Conservation (phyloP, 495 filamentous ascomycete species). For the Pyronema omphalodes region DNA sequence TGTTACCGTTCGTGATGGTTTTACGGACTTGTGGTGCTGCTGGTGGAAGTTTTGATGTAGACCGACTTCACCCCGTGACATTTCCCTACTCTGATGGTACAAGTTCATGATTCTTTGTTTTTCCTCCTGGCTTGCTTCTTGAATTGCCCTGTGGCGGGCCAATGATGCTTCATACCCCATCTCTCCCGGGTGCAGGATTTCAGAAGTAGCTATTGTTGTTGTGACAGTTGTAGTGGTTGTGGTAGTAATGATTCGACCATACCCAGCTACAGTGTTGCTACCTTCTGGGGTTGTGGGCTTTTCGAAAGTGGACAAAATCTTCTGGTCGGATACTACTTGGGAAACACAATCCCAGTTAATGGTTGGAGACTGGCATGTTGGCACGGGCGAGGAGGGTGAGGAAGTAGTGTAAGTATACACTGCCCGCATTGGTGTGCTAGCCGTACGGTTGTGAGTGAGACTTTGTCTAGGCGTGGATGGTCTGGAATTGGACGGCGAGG, state of each 20-base stretch:
- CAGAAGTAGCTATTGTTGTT: constrained; percentile 21
- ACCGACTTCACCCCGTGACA: constrained; percentile 11
- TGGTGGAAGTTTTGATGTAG: constrained; percentile 17
- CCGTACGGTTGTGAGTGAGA: not conserved
- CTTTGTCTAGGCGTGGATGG: not conserved
- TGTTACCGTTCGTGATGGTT: constrained; percentile 8
- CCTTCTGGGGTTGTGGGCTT: constrained; percentile 15
- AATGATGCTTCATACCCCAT: constrained; percentile 13
- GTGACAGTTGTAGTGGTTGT: constrained; percentile 21
- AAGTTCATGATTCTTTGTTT: constrained; percentile 7
- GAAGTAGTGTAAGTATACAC: not conserved
- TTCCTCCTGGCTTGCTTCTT: constrained; percentile 13
- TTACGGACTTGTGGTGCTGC: constrained; percentile 15
- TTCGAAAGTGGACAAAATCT: constrained; percentile 17
- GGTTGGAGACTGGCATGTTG: constrained; percentile 7
- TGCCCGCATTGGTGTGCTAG: not conserved
- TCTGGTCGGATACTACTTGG: constrained; percentile 20
- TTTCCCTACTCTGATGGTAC: constrained; percentile 16
- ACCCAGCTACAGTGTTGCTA: constrained; percentile 11
- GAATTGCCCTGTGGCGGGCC: constrained; percentile 15
- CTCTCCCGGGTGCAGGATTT: constrained; percentile 19
- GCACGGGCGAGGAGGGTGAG: not conserved
- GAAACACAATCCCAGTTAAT: constrained; percentile 23
- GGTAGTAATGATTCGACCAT: constrained; percentile 20
- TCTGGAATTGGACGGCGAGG: not conserved